Base-by-base conservation (phyloP, 1,284 basidiomycete species). In the Grifola frondosa region DNA sequence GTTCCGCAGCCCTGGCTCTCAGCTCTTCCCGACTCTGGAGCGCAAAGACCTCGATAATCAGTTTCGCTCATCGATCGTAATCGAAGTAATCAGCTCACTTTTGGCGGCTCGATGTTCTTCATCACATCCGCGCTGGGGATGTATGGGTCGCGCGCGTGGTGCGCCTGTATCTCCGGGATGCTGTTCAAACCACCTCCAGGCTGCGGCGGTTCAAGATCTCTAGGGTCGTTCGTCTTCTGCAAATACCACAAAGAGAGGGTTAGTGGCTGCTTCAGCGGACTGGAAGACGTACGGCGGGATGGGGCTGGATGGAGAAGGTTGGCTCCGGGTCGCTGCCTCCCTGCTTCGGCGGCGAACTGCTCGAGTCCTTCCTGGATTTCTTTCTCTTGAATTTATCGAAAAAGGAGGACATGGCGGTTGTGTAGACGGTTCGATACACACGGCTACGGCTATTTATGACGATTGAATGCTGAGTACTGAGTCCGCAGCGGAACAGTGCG, bases 211-310 rank as follows among this genome's bases (percentile, higher is more conserved):
- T 68, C 60, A 38, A 77, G 64, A 50, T 77, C 76, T 16, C 66
- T 61, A 1, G 76, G 75, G 53, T 78, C 66, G 49, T 78, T 78
- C 11, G 70, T 63, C 62, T 70, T 77, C 76, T 78, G 42, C 40
- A 33, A 15, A 26, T 21, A 12, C 11, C 26, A 13, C 9, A n/a
- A 8, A 17, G 20, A 22, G 22, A 48, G 33, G 6, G 8, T 30
- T 8, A 21, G 33, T 29, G 13, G 9, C 3, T 6, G 12, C 8
- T 15, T 21, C 6, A 17, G 20, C 31, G 8, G 11, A 22, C 1
- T 23, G 13, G 15, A 10, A 16, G 7, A 63, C 71, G 37, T 53
- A 77, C 75, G 46, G 75, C 75, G 33, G 76, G 76, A 56, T 78
- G 75, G 20, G 76, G 76, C 44, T 71, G 70, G 53, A 73, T 77